Evolutionary conservation across 2,329 filamentous ascomycete genomes (phyloP), one percentile per base, ranked within the genome.

Genomic region (Dactylellina parvicollis): DNA sequence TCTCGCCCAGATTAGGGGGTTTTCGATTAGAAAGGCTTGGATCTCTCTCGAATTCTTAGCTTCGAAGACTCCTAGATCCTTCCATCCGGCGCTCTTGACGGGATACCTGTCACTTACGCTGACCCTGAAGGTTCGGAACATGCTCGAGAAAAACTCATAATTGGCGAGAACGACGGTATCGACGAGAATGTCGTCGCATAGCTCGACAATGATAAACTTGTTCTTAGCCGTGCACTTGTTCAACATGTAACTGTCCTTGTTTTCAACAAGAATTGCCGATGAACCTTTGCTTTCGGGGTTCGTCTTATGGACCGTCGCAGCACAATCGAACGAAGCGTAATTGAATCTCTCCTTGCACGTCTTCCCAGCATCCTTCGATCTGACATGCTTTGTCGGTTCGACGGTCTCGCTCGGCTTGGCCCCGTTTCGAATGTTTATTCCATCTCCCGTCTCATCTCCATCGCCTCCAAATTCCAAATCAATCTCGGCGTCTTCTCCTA

Each of bases 261-360:
- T 97, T 83, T 99, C 95, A 42, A 96, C 89, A 42, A 99, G 82
- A 12, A 99, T 90, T 12, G 93, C 89, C 70, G 92, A 96, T 14
- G 92, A 86, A 75, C 95, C 96, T 80, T 95, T 96, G 62, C 91
- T 90, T 75, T 93, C 89, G 2, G 87, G 84, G 78, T 96, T 96
- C 1, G 92, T 92, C 83, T 98, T 98, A 74, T 96, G 84, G 26
- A 98, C 88, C 0, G 92, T 97, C 10, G 95, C 95, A 9, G 95
- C 95, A 73, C 92, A 96, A 80, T 99, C 95, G 79, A 98, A 98
- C 0, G 94, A 98, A 4, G 95, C 92, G 81, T 96, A 99, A 61
- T 96, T 98, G 81, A 96, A 97, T 46, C 95, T 86, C 81, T 98
- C 95, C 81, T 98, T 98, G 85, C 94, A 97, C 0, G 95, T 99